A percentile compares a stretch with the other conserved stretches of the same genome.
phyloP scores from a whole-genome alignment of 345 rosid genomes.

The Melastoma malabathricum region DNA sequence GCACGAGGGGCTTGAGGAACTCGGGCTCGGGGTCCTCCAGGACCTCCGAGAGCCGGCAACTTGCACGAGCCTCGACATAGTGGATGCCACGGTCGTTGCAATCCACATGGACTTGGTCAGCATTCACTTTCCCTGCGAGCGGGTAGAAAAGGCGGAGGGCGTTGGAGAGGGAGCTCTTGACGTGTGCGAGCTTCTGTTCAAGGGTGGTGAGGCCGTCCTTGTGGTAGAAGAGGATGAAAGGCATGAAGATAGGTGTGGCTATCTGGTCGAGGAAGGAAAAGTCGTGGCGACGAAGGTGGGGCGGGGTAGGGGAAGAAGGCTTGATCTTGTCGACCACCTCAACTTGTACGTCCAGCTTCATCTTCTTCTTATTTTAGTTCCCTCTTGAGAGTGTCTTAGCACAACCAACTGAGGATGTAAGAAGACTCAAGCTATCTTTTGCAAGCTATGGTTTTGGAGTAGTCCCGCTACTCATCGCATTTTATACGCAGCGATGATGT shows the following conservation, averaged over 20 bases:
- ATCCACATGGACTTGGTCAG: conserved; percentile 7
- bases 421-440: too few relatives aligned
- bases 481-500: too few relatives aligned
- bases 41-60: conserved; percentile 2
- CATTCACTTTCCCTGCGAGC: conserved; percentile 10
- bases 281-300: conserved; percentile 10
- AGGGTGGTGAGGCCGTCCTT: not conserved
- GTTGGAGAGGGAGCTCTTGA: conserved; percentile 13
- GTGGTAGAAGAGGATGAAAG: conserved; percentile 14
- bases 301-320: conserved; percentile 16
- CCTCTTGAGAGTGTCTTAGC: too few relatives aligned
- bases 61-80: conserved; percentile 13
- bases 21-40: conserved; percentile 5
- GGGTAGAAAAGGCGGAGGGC: conserved; percentile 11
- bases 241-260: conserved; percentile 11
- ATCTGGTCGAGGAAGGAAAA: conserved; percentile 21
- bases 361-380: too few relatives aligned
- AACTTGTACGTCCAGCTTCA: too few relatives aligned
- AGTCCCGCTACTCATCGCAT: too few relatives aligned
- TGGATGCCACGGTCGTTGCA: conserved; percentile 15
- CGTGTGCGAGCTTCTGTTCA: not conserved
- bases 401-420: too few relatives aligned
- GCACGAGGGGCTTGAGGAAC: conserved; percentile 5
- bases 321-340: conserved; percentile 11
- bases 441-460: too few relatives aligned